Conservation (phyloP, 2,329 filamentous ascomycete genomes). For the Simplicillium sp. region DNA sequence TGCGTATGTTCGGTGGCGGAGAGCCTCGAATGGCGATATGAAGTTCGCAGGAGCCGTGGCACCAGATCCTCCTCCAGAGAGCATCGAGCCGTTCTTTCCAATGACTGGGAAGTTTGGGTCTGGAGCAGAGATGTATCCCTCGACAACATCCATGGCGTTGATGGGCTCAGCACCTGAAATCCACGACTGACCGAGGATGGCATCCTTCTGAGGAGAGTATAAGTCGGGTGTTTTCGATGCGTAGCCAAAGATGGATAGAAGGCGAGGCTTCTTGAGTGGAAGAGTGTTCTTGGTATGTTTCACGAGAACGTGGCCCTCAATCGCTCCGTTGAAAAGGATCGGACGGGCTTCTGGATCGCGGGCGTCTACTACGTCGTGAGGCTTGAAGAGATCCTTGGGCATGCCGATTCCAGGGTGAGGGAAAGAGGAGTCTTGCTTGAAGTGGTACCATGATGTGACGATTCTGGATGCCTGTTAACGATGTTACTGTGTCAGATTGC, state of each 20-base stretch:
- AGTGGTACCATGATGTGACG: constrained; percentile 46
- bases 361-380: constrained; percentile 45
- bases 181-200: constrained; percentile 21
- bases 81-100: constrained; percentile 29
- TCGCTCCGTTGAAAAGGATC: constrained; percentile 42
- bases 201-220: constrained; percentile 25
- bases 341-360: constrained; percentile 32
- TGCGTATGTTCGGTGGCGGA: constrained; percentile 38
- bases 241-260: constrained; percentile 54
- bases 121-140: constrained; percentile 13
- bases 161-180: constrained; percentile 29
- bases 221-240: constrained; percentile 39
- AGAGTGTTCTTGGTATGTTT: constrained; percentile 49
- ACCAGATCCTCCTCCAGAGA: constrained; percentile 37
- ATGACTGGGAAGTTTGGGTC: constrained; percentile 24
- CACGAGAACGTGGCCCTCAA: constrained; percentile 55
- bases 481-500: neutral
- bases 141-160: constrained; percentile 19
- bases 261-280: constrained; percentile 38
- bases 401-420: constrained; percentile 40
- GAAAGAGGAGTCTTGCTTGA: constrained; percentile 40
- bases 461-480: constrained; percentile 16
- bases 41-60: constrained; percentile 36
- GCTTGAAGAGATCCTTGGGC: constrained; percentile 34
- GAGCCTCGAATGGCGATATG: constrained; percentile 44